Evolutionary conservation across 2,329 filamentous ascomycete genomes (phyloP), one percentile per base, ranked within the genome.

Genomic region (Fusarium sp.): DNA sequence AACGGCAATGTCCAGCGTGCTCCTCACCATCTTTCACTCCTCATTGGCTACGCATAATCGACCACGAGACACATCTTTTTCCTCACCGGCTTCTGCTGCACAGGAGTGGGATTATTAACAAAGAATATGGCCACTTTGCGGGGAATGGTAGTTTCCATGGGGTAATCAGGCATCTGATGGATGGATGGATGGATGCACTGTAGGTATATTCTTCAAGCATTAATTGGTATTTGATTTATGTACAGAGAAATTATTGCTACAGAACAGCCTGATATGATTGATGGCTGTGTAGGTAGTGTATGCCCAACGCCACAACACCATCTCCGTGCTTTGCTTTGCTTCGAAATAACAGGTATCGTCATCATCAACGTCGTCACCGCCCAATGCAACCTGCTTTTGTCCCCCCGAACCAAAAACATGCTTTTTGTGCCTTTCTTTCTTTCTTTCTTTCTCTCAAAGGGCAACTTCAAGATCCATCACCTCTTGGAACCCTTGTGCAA

Each of bases 401-500:
- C 39, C 38, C 39, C 28, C 39, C 26, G 36, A 22, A 6, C 24
- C 14, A 17, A 55, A 41, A 55, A 55, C 51, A 55, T 30, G 51
- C 51, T 34, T 34, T 48, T 28, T 39, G 17, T 45, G 30, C 10
- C 10, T 30, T 30, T 24, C 24, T 24, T 24, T 3, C 10, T 30
- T 30, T 24, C 24, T 24, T 24, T 3, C 4, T 2, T n/a, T 44
- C 15, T 20, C 10, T 77, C 45, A 78, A 12, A 79, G 61, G n/a
- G 74, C 70, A 14, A 68, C 72, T 62, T 80, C 79, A 45, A 84
- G 62, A 32, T 74, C 76, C 76, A 78, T 78, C 30, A 81, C 78
- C 24, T 84, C 78, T 32, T 80, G 75, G 64, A 85, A 82, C 57
- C 83, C 83, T 68, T 77, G 78, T 32, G 78, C 73, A 62, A 84